Evolutionary conservation across 306 rosid species (phyloP), one percentile per base, ranked within the genome.

Genomic region (Malus orientalis): DNA sequence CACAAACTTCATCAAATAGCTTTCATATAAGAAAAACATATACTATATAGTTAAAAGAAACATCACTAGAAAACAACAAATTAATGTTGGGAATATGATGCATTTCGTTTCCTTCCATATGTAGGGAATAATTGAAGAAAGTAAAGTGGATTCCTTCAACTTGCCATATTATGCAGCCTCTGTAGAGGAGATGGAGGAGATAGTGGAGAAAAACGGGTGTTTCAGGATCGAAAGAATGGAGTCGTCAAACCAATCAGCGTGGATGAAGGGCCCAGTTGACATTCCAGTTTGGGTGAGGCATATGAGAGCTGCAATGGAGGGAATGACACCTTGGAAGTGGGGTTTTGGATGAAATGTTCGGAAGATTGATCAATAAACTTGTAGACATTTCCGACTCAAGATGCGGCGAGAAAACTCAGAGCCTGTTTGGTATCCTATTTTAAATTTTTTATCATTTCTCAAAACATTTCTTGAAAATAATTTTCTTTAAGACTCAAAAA

Each of bases 261-360:
- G 87, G 89, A 16, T 89, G 32, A 42, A 78, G 77, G 78, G 80
- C 12, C 33, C 76, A 22, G 7, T 75, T 30, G 76, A 81, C 59
- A 61, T 53, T 4, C 47, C 29, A 7, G 68, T 51, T 16, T 83
- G 77, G 80, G 23, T 80, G 12, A 53, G 20, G 72, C 91, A 87
- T 71, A 47, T 81, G 1, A 78, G 93, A 71, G 93, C 91, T 74
- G 86, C 83, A 8, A 75, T 80, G 86, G 91, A 87, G 47, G 82
- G 76, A 11, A 74, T 30, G 42, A 23, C 89, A 85, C 4, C 85
- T 89, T 30, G 85, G 83, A 14, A 16, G 18, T 19, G 60, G 70
- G 44, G 44, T 75, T 53, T 70, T 85, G 1, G 79, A 83, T 68
- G 69, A 85, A 57, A 55, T 86, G 73, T 89, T 89, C 51, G 61